These are phyloP conservation scores for Microstegium vimineum DNA, from an alignment of 176 grass and related monocot species.

Conservation along the genomic window DNA sequence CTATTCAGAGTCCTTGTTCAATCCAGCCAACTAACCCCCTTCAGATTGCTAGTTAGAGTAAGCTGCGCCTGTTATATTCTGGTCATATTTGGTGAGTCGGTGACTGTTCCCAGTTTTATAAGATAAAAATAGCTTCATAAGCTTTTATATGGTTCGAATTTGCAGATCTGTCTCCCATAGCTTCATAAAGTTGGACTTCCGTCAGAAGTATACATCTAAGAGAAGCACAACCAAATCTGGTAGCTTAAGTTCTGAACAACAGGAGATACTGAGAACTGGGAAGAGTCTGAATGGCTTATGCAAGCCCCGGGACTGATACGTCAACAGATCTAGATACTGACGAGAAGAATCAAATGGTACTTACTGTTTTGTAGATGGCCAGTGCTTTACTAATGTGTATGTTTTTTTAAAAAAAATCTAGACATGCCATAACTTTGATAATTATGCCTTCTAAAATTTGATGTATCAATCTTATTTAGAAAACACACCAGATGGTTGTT, in stretches of 20 bases:
- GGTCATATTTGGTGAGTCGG: too few species aligned
- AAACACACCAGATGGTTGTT: too few species aligned
- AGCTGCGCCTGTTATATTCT: not conserved
- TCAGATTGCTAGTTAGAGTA: slow-evolving; percentile 6
- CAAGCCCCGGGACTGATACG: slow-evolving; percentile 69
- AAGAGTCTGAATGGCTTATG: slow-evolving; percentile 56
- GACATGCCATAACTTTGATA: not conserved
- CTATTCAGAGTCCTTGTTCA: slow-evolving; percentile 28
- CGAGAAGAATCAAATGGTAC: slow-evolving; percentile 58
- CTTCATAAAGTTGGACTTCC: slow-evolving; percentile 16
- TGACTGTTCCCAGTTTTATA: not conserved
- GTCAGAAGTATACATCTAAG: slow-evolving; percentile 5
- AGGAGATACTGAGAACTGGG: slow-evolving; percentile 31
- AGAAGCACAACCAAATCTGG: slow-evolving; percentile 12
- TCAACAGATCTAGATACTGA: slow-evolving; percentile 68
- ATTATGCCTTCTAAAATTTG: not conserved
- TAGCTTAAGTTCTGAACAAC: slow-evolving; percentile 1
- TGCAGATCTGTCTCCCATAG: not conserved
- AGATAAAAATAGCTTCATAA: not conserved
- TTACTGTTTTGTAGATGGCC: not conserved
- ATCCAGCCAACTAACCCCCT: slow-evolving; percentile 25
- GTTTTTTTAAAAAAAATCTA: not conserved
- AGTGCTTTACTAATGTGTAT: too few species aligned
- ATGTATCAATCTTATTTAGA: too few species aligned
- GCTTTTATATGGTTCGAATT: not conserved